A percentile compares a stretch with the other conserved stretches of the same genome.
These are phyloP conservation scores for Brassica cretica DNA, from an alignment of 345 rosid species.

Conservation along the genomic window DNA sequence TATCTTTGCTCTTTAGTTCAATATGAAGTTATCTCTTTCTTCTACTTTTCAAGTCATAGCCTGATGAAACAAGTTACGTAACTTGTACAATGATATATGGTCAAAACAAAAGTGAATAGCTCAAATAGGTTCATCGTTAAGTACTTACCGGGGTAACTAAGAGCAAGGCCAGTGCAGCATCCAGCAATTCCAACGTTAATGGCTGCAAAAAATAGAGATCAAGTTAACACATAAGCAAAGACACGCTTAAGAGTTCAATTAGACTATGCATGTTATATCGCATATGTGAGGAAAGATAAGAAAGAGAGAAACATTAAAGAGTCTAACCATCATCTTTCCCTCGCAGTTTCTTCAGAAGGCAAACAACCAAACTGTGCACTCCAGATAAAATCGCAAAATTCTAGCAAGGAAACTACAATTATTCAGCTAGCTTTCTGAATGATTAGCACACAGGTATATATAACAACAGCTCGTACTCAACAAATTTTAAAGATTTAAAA, in stretches of 20 bases:
- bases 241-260: not conserved
- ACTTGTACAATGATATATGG: not conserved
- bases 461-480: not conserved
- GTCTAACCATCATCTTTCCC: constrained; percentile 91
- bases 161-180: constrained; percentile 86
- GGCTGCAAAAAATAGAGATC: constrained; percentile 48
- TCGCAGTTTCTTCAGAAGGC: constrained; percentile 72
- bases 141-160: constrained; percentile 77
- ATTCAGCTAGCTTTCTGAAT: not conserved
- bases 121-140: not conserved
- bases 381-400: constrained; percentile 40
- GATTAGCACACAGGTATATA: not conserved
- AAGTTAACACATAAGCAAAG: constrained; percentile 13
- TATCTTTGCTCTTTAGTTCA: not conserved
- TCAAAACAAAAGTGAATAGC: not conserved
- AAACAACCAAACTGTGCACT: constrained; percentile 41
- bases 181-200: constrained; percentile 92
- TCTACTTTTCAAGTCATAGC: not conserved
- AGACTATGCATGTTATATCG: not conserved
- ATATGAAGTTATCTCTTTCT: not conserved
- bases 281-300: not conserved
- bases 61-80: not conserved
- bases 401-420: constrained; percentile 19
- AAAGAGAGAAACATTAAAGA: not conserved
- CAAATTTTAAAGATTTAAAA: not conserved